These are phyloP conservation scores for Rhynchospora tenuis DNA, from an alignment of 176 grass and related monocot species.

Conservation along the genomic window DNA sequence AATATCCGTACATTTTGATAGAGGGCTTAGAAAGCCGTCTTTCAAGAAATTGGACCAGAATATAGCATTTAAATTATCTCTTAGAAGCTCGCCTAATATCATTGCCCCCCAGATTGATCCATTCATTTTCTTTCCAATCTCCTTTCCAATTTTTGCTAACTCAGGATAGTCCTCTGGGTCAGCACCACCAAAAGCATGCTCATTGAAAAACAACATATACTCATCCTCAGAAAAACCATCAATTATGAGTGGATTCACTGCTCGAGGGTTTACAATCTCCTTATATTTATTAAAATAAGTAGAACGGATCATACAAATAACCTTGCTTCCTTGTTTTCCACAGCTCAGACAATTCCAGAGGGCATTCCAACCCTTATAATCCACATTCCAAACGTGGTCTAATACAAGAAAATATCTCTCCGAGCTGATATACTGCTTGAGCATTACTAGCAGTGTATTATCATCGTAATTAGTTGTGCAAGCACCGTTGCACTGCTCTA, in stretches of 20 bases:
- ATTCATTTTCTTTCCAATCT: neutral
- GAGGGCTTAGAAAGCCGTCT: neutral
- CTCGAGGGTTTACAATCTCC: neutral
- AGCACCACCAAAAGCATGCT: constrained; percentile 21
- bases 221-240: constrained; percentile 6
- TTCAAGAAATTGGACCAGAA: neutral
- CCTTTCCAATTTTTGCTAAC: neutral
- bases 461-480: neutral
- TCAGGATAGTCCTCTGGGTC: constrained; percentile 12
- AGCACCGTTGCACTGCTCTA: neutral
- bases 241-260: neutral
- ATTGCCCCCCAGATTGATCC: neutral
- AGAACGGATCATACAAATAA: neutral
- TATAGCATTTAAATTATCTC: neutral
- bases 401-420: constrained; percentile 18
- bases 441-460: neutral
- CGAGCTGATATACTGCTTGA: neutral
- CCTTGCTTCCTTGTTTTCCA: constrained; percentile 6
- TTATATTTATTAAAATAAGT: neutral
- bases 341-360: neutral
- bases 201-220: constrained; percentile 33
- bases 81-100: neutral
- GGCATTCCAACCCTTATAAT: neutral
- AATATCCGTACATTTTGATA: no score
- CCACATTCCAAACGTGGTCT: neutral